Conservation (phyloP, 805 yeast genomes). For the Hanseniaspora clermontiae region DNA sequence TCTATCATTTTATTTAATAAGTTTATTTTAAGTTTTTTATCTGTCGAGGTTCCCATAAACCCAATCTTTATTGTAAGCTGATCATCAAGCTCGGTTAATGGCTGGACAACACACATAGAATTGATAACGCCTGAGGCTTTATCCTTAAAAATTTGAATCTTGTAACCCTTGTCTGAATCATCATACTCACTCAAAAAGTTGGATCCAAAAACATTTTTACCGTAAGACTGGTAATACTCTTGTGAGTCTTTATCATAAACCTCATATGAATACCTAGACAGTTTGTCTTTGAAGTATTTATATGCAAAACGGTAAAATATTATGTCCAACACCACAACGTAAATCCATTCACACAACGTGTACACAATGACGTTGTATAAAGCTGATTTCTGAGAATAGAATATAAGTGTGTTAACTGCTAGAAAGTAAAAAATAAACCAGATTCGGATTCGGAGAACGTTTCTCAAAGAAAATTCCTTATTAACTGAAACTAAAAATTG, state of each 20-base stretch:
- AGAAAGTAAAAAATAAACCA: not conserved
- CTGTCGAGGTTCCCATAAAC: constrained; percentile 10
- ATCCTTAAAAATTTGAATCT: constrained; percentile 1
- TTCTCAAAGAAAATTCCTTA: not conserved
- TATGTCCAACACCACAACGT: not conserved
- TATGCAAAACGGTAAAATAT: not conserved
- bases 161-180: not conserved
- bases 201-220: not conserved
- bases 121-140: not conserved
- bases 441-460: not conserved
- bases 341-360: not conserved
- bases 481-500: not conserved
- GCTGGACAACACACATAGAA: constrained; percentile 3
- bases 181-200: not conserved
- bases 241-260: constrained; percentile 3
- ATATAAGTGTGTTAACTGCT: not conserved
- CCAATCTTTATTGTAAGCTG: not conserved
- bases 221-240: not conserved
- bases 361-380: not conserved
- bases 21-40: constrained; percentile 1
- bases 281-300: not conserved
- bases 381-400: not conserved
- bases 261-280: not conserved
- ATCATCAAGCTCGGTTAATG: not conserved
- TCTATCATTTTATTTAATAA: constrained; percentile 5